Evolutionary conservation across 2,329 filamentous ascomycete species (phyloP), one percentile per base, ranked within the genome.

Genomic region (Fusarium sambucinum): DNA sequence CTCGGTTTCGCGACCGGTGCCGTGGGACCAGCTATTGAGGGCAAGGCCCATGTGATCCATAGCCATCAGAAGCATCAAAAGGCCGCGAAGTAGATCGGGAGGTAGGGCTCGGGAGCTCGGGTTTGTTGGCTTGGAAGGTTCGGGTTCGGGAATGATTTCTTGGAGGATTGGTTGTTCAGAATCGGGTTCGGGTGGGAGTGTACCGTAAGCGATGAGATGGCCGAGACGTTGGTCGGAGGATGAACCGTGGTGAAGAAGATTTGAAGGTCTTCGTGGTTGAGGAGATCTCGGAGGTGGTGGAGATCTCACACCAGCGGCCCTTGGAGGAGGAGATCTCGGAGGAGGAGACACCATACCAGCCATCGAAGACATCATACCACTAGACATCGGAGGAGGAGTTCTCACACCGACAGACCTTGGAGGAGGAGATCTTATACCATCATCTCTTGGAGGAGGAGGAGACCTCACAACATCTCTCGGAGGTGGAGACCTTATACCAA

Each of bases 51-150:
- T 77, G 69, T 84, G 81, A 69, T 84, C 82, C 41, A 83, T 65
- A 1, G 81, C 80, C 82, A 84, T 83, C 55, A 80, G 45, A 14
- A 77, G 70, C 79, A 82, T 82, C n/a, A 83, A 73, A 4, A 83
- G 69, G 30, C 82, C 82, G 33, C 82, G 80, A 7, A 83, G 73
- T 17, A 84, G 74, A 58, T 84, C 82, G 5, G 82, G 82, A 1
- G 79, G 81, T 7, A 84, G 71, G 25, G 77, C 79, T 25, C 82
- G 77, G 6, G 71, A 56, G 58, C 59, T 52, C 25, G 64, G 62
- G n/a, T 68, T 66, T 12, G 67, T 55, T 8, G 66, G 64, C 17
- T 69, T 69, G 9, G 72, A 47, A 2, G 69, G 68, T 5, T 58
- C 45, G 17, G 68, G 66, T 2, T 54, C 42, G n/a, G 68, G 66